Conservation (phyloP, 1,284 basidiomycete species). For the Flammula alnicola region DNA sequence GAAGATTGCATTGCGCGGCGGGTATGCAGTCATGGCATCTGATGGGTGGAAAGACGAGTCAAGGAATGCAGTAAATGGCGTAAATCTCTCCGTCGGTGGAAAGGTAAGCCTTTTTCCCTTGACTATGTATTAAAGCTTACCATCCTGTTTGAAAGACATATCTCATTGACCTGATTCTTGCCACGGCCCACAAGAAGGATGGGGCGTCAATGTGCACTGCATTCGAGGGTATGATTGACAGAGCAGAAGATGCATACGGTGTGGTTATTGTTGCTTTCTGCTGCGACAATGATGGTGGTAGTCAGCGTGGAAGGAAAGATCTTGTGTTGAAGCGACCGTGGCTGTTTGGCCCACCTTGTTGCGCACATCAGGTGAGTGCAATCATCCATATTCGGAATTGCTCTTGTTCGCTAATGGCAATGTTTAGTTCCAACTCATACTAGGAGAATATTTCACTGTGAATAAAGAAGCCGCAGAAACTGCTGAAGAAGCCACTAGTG, state of each 20-base stretch:
- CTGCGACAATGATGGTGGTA: slow-evolving; percentile 32
- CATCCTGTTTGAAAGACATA: slow-evolving; percentile 18
- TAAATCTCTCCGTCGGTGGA: slow-evolving; percentile 23
- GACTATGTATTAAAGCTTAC: not conserved
- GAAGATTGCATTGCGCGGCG: slow-evolving; percentile 10
- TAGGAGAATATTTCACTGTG: slow-evolving; percentile 30
- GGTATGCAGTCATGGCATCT: slow-evolving; percentile 24
- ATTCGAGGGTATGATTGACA: slow-evolving; percentile 31
- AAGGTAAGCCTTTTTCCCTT: slow-evolving; percentile 18
- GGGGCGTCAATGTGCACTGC: slow-evolving; percentile 25
- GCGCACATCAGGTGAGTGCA: slow-evolving; percentile 26
- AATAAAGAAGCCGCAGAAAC: slow-evolving; percentile 23
- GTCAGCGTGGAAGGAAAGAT: slow-evolving; percentile 27
- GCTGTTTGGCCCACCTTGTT: slow-evolving; percentile 24
- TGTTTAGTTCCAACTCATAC: slow-evolving; percentile 28
- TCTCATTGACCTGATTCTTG: slow-evolving; percentile 27
- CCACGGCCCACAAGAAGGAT: slow-evolving; percentile 28
- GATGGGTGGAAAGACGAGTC: slow-evolving; percentile 33
- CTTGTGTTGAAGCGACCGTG: slow-evolving; percentile 22
- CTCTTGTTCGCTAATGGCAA: not conserved
- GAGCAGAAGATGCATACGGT: slow-evolving; percentile 22
- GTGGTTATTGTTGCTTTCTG: slow-evolving; percentile 24
- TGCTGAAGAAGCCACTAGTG: slow-evolving; percentile 25
- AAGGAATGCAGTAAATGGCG: slow-evolving; percentile 22
- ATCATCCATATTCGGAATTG: not conserved